phyloP scores from a whole-genome alignment of 2,329 filamentous ascomycete genomes.

The Thermomyces lanuginosus region DNA sequence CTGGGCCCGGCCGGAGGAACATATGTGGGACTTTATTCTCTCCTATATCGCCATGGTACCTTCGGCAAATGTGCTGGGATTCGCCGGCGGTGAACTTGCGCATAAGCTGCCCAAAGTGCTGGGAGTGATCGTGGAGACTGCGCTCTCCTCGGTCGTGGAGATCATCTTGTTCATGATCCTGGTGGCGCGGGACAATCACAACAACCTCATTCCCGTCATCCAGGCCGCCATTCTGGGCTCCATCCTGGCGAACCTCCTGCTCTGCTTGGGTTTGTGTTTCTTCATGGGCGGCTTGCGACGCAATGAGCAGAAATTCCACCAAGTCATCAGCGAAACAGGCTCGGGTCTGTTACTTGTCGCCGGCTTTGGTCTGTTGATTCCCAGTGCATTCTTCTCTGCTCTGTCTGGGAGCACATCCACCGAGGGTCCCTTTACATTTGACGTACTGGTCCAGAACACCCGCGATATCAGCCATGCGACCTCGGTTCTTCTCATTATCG shows the following conservation, averaged over 20 bases:
- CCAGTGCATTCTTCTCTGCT: slow-evolving; percentile 32
- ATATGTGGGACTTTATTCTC: slow-evolving; percentile 51
- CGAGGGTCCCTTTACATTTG: slow-evolving; percentile 11
- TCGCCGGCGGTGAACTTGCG: slow-evolving; percentile 54
- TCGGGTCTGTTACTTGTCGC: slow-evolving; percentile 62
- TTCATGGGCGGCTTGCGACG: slow-evolving; percentile 55
- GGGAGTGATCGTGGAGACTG: slow-evolving; percentile 33
- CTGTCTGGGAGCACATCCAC: slow-evolving; percentile 29
- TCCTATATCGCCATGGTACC: slow-evolving; percentile 66
- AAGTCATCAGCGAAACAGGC: slow-evolving; percentile 62
- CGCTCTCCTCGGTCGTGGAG: slow-evolving; percentile 59
- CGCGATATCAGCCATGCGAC: slow-evolving; percentile 54
- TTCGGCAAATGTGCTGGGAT: slow-evolving; percentile 58
- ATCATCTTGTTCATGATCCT: slow-evolving; percentile 70
- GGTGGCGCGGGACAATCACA: slow-evolving; percentile 36
- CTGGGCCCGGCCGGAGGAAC: slow-evolving; percentile 38
- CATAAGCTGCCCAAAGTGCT: slow-evolving; percentile 60
- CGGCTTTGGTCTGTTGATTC: slow-evolving; percentile 37
- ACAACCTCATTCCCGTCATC: slow-evolving; percentile 34
- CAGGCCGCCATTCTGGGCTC: slow-evolving; percentile 57
- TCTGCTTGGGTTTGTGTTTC: slow-evolving; percentile 69
- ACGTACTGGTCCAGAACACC: slow-evolving; percentile 35
- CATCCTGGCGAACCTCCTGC: slow-evolving; percentile 62
- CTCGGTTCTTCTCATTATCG: slow-evolving; percentile 51
- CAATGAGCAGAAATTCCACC: slow-evolving; percentile 53